Base-by-base conservation (phyloP, 2,329 filamentous ascomycete genomes). In the Fusarium buxicola region DNA sequence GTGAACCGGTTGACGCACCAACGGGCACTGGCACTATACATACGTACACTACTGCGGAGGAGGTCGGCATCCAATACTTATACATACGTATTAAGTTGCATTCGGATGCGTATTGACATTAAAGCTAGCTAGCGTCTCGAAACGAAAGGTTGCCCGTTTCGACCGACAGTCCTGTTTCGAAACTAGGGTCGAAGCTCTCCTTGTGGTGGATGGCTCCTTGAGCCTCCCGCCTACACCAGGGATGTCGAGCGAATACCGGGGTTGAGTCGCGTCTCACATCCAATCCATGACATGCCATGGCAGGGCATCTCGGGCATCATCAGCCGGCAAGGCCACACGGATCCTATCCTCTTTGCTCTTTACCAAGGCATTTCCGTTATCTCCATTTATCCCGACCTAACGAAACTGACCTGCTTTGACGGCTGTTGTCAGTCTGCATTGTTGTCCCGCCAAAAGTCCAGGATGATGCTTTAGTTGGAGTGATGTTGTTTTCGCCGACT, bases 1-100 rank as follows among this genome's bases (percentile, higher is more conserved):
- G 47, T 50, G 62, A 59, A 62, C 56, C 34, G 39, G 55, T 67
- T 65, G 60, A 63, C 62, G 48, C 60, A 70, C 57, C 65, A 69
- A 69, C 63, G 39, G 43, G 40, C 43, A 60, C 45, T 53, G 49
- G 48, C 53, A 41, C 46, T 28, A 61, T 45, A 13, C n/a, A n/a
- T n/a, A n/a, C n/a, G n/a, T n/a, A n/a, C 30, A 27, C 36, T 34
- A 47, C 38, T 15, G 27, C 38, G 16, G 27, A 40, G 5, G 24
- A 54, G 32, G 44, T 39, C 34, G 21, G 21, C 39, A 39, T 40
- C 18, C 39, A 30, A 44, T 39, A 39, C 43, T 56, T 48, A n/a
- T n/a, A n/a, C n/a, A n/a, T n/a, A n/a, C n/a, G 41, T 50, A 51
- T 56, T 49, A 34, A 24, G 28, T 47, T 49, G 55, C 24, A 46